Evolutionary conservation across 2,329 filamentous ascomycete species (phyloP), one percentile per base, ranked within the genome.

Genomic region (Colletotrichum cordylinicola): DNA sequence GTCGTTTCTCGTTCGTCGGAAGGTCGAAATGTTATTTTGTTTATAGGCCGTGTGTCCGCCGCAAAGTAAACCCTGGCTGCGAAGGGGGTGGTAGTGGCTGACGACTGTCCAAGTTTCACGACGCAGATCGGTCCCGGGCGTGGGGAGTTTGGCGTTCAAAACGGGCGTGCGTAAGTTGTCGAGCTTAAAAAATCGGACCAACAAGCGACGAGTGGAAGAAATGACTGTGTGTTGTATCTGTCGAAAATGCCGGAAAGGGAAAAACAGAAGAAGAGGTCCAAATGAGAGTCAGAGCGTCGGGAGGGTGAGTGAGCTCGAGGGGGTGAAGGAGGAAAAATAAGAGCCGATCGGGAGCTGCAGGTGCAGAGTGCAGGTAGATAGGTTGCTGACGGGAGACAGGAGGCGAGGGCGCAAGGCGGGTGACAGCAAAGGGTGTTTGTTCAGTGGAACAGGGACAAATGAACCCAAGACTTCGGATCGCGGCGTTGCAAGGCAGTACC

Each of bases 61-160:
- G 27, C 61, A 60, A 16, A 70, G 60, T 43, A 48, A 48, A 61
- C 70, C 56, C 70, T 56, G 66, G 62, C 15, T 48, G 67, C 39
- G 48, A 60, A 67, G 33, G 39, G 70, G 72, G 61, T 62, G 16
- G 60, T 35, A 52, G 48, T 70, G 29, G 74, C 62, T 74, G 74
- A 70, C 55, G 74, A 70, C 43, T 52, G 74, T 67, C 61, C 64
- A 37, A 58, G 70, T 76, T 76, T 76, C 69, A 61, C 74, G 64
- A 74, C 70, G 70, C 48, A 65, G 70, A 74, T 69, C 70, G 74
- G 65, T 73, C 70, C 74, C 58, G 70, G 52, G 74, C 70, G 70
- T 67, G 64, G 64, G 69, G 70, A 16, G 65, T 68, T 68, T 29
- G 37, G 64, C 64, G 70, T 61, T 70, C 33, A 56, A 67, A 58